Base-by-base conservation (phyloP, 768 basidiomycete genomes). In the Tulasnella sp. region DNA sequence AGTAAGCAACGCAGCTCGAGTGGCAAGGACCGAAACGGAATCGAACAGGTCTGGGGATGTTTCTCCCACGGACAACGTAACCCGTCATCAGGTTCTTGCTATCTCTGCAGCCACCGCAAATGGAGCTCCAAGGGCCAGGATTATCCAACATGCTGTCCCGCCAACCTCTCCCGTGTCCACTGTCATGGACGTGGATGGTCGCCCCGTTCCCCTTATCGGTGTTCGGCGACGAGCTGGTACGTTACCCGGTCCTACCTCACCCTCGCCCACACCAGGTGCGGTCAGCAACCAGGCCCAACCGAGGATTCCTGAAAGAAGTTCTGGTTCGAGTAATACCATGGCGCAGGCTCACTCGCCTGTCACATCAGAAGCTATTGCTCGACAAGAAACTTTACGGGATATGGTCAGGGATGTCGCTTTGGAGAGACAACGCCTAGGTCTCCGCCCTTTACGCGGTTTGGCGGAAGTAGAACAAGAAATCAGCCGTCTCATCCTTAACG, bases 221-320 rank as follows among this genome's bases (percentile, higher is more conserved):
- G 27, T 48, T 48, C 46, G 46, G 25, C 29, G 27, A 17, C 19
- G 46, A 48, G 46, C 46, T 31, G 46, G 46, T n/a, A 48, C 46
- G 4, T 25, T 48, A 15, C 46, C 46, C 25, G 46, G 46, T 12
- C 19, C 14, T 29, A 48, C 46, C 1, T 48, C 46, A n/a, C 46
- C n/a, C n/a, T n/a, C n/a, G n/a, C n/a, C n/a, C n/a, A n/a, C 46
- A 29, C 46, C 46, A 8, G 12, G 15, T 25, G 27, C 4, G 12
- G 34, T n/a, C 1, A 8, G 12, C n/a, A 23, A 25, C 11, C 19
- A 4, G 17, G 19, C 46, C 34, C 27, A 25, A 31, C 34, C 25
- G 14, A 17, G 2, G n/a, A n/a, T 32, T 7, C 25, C 19, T 48
- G 46, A 48, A n/a, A 25, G 27, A 2, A 29, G 27, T 12, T 29